Evolutionary conservation across 371 early-diverging fungal genomes (phyloP).

Genomic region (Haplosporangium sp.): DNA sequence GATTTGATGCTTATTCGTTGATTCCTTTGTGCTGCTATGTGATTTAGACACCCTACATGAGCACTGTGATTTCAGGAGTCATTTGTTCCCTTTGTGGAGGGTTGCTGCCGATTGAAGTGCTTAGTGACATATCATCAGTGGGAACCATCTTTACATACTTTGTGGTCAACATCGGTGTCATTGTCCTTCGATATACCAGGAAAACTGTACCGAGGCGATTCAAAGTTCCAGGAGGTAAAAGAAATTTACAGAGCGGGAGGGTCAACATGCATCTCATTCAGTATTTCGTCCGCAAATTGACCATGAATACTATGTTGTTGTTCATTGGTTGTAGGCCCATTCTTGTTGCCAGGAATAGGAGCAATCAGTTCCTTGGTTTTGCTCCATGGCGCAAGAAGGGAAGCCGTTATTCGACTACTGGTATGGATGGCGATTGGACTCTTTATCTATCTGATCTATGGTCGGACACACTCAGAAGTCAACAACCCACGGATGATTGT

Average conservation of each 20-base stretch:
- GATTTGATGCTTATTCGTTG: too few relatives aligned
- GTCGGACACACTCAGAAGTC: slow-evolving; percentile 47
- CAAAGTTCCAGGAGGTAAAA: slow-evolving; percentile 74
- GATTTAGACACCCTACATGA: slow-evolving; percentile 78
- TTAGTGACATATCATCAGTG: slow-evolving; percentile 88
- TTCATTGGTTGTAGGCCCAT: slow-evolving; percentile 21
- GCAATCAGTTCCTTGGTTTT: slow-evolving; percentile 40
- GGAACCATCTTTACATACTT: slow-evolving; percentile 91
- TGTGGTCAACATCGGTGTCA: slow-evolving; percentile 81
- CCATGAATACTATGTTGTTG: background rate
- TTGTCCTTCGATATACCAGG: slow-evolving; percentile 78
- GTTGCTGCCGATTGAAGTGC: slow-evolving; percentile 83
- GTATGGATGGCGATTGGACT: slow-evolving; percentile 52
- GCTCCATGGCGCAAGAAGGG: slow-evolving; percentile 36
- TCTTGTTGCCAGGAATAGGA: slow-evolving; percentile 39
- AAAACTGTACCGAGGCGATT: slow-evolving; percentile 83
- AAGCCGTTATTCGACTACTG: slow-evolving; percentile 39
- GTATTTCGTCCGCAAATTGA: background rate
- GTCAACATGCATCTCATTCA: background rate
- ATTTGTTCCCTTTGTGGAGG: slow-evolving; percentile 79
- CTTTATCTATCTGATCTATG: slow-evolving; percentile 40
- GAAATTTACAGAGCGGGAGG: background rate
- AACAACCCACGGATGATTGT: slow-evolving; percentile 40
- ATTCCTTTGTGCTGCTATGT: too few relatives aligned
- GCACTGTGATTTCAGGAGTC: slow-evolving; percentile 77